Conservation (phyloP, 148 eudicot species). For the Cornus florida region DNA sequence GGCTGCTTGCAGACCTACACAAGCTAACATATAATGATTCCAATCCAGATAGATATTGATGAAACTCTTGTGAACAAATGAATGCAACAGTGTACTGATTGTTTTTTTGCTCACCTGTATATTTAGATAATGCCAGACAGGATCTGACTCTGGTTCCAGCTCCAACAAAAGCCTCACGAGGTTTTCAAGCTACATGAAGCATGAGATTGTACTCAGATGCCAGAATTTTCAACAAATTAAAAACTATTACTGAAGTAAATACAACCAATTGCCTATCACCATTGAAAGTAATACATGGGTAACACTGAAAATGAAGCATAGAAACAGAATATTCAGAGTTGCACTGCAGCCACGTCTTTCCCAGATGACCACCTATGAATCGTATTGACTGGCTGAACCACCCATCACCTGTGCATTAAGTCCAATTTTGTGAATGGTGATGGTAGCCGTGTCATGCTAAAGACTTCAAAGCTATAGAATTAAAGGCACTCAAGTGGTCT, state of each 20-base stretch:
- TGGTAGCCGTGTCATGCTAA: not conserved
- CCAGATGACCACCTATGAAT: not conserved
- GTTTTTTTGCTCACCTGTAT: conserved; percentile 64
- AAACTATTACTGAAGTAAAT: too few species aligned
- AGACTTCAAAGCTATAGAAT: not conserved
- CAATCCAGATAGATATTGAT: not conserved
- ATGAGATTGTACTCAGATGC: conserved; percentile 15
- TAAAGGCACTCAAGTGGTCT: too few species aligned
- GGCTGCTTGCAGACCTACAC: not conserved
- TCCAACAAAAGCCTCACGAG: conserved; percentile 91
- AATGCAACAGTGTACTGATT: not conserved
- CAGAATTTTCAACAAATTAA: not conserved
- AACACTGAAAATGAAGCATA: not conserved
- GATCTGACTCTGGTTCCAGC: conserved; percentile 97
- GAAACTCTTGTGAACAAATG: not conserved
- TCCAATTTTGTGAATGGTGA: not conserved
- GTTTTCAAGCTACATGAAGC: conserved; percentile 83
- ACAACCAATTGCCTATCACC: not conserved
- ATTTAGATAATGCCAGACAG: conserved; percentile 89
- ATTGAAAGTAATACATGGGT: not conserved
- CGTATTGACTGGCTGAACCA: not conserved
- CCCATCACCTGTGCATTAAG: not conserved
- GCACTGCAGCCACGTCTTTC: not conserved
- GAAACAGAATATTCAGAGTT: not conserved
- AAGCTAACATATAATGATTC: not conserved